Evolutionary conservation across 306 rosid genomes (phyloP), one percentile per base, ranked within the genome.

Genomic region (Vigna reflexopilosa): DNA sequence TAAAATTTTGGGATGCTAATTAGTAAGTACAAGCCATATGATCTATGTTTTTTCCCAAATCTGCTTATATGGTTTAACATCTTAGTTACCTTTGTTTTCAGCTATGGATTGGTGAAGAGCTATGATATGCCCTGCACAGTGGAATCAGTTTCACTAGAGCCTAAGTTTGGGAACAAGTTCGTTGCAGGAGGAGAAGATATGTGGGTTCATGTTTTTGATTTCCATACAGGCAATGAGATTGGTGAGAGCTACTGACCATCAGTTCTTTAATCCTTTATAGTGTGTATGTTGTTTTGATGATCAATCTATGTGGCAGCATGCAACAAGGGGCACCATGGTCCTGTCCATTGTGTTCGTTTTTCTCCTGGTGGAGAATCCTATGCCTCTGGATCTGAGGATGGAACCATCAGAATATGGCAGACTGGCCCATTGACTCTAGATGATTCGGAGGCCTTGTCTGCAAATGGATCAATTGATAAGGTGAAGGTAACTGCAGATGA

Each of bases 301-400:
- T 80, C 40, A 58, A 36, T 77, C 44, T 86, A 71, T 90, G 71
- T 92, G 87, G 63, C 90, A 96, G 99, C 90, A 20, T 96, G 99
- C 89, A 96, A 96, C 82, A 96, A 93, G 87, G 99, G 99, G 66
- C 99, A 96, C 85, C 99, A 96, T 66, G 99, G 99, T 79, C 99
- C 99, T 15, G 98, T 96, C 6, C 99, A 96, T 83, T 96, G 98
- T 50, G 86, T 96, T 72, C 97, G 98, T 26, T 96, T 96, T 83
- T 91, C 99, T 1, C 99, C 99, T 3, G 98, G 97, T 38, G 99
- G 99, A 74, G 99, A 96, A 86, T 96, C 99, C 10, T 96, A 93
- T 78, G 99, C 99, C 68, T 96, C 99, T 11, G 99, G 99, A 80
- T 96, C 99, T 1, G 99, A 96, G 83, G 99, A 96, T 55, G 99